Base-by-base conservation (phyloP, 148 eudicot genomes). In the Heliamphora exappendiculata region DNA sequence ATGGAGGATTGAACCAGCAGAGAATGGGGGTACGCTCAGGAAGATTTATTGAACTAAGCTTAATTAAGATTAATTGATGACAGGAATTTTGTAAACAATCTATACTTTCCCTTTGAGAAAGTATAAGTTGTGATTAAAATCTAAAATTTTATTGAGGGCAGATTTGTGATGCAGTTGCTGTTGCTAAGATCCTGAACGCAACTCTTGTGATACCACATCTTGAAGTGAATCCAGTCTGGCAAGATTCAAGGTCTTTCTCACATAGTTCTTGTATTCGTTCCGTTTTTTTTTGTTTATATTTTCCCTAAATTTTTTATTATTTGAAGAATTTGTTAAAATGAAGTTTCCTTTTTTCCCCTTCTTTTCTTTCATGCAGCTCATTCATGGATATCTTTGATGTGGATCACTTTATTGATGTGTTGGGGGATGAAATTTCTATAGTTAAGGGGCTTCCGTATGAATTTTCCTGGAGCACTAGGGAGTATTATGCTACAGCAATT, bases 111-210 rank as follows among this genome's bases (percentile, higher is more conserved):
- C n/a, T 68, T 58, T 44, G 57, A 67, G 64, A 42, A 69, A 69
- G 55, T 55, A 8, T 8, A 17, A 31, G 12, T 49, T 70, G 7
- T 70, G 31, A 16, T 55, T 73, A 4, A 12, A 20, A 24, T 54
- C 41, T 66, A n/a, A 31, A 58, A 44, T 75, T 65, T 75, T 37
- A 51, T 26, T 60, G 63, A 75, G 5, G 19, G 75, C 79, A 95
- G 99, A 88, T 95, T 29, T 95, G 99, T 84, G 99, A 95, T 77
- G 99, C 99, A 74, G 97, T 95, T 85, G 97, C 96, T 1, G 94
- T 95, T 77, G 99, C 97, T 65, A 95, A 95, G 82, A 93, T 93
- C 79, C 75, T 95, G 81, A 95, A 95, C 84, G 99, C 97, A 44
- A 92, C 99, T 26, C 90, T 95, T 76, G 91, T 92, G 50, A 91